phyloP scores from a whole-genome alignment of 768 basidiomycete genomes.

The Hortiboletus flavorubellus region DNA sequence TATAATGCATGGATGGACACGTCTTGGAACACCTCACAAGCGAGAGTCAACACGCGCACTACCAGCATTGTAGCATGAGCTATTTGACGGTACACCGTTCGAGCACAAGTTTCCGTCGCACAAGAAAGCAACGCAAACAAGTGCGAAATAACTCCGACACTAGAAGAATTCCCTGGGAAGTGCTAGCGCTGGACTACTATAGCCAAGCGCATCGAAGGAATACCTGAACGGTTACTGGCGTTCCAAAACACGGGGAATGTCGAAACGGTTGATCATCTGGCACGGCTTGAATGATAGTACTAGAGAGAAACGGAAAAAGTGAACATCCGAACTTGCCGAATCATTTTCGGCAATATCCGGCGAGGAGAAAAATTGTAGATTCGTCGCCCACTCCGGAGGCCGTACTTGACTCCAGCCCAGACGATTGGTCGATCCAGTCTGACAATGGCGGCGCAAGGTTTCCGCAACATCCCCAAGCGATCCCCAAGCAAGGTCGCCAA shows the following conservation, averaged over 20 bases:
- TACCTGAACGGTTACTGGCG: not conserved
- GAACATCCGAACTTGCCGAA: too few species aligned
- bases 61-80: slow-evolving; percentile 14
- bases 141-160: not conserved
- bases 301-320: not conserved
- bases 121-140: not conserved
- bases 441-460: too few species aligned
- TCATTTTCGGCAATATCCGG: not conserved
- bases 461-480: too few species aligned
- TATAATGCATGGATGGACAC: slow-evolving; percentile 5
- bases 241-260: not conserved
- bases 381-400: too few species aligned
- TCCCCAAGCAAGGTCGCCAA: too few species aligned
- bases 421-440: too few species aligned
- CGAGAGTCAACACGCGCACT: not conserved
- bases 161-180: not conserved
- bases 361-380: too few species aligned
- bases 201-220: not conserved
- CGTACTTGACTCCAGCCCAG: too few species aligned
- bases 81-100: not conserved
- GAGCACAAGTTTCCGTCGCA: not conserved
- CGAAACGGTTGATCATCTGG: not conserved
- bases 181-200: not conserved
- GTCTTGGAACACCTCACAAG: not conserved
- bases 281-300: not conserved